phyloP scores from a whole-genome alignment of 2,329 filamentous ascomycete genomes.

The Periglandula ipomoeae region DNA sequence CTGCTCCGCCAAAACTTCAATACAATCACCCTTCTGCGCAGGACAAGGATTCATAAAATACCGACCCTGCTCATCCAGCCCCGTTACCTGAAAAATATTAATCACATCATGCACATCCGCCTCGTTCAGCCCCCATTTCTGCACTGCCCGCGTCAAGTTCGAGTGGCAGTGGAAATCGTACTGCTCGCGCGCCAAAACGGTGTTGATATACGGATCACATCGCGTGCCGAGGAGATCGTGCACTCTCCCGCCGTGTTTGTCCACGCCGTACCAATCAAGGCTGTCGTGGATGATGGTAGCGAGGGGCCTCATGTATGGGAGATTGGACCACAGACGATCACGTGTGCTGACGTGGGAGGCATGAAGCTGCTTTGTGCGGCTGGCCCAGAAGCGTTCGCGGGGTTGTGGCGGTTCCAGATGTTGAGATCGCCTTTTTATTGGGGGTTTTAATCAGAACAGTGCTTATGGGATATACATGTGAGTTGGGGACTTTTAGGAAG shows the following conservation, averaged over 20 bases:
- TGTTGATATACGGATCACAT: constrained; percentile 78
- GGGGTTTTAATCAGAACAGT: too few species aligned
- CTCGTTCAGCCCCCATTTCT: constrained; percentile 60
- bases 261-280: constrained; percentile 50
- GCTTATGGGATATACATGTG: too few species aligned
- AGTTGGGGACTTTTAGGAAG: not conserved
- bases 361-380: constrained; percentile 69
- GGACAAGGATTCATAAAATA: constrained; percentile 68
- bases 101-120: constrained; percentile 75
- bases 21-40: constrained; percentile 44
- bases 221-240: constrained; percentile 77
- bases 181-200: constrained; percentile 56
- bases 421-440: constrained; percentile 61
- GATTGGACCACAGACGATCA: constrained; percentile 67
- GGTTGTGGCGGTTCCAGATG: constrained; percentile 69
- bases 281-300: constrained; percentile 62
- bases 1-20: constrained; percentile 75
- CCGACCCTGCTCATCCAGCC: constrained; percentile 58
- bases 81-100: constrained; percentile 80
- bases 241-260: constrained; percentile 55
- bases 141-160: constrained; percentile 65
- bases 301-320: constrained; percentile 69
- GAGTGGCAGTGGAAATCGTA: constrained; percentile 83
- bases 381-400: constrained; percentile 74
- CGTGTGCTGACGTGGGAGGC: constrained; percentile 62